These are phyloP conservation scores for Fragaria vesca DNA, from an alignment of 306 rosid species.

Conservation along the genomic window DNA sequence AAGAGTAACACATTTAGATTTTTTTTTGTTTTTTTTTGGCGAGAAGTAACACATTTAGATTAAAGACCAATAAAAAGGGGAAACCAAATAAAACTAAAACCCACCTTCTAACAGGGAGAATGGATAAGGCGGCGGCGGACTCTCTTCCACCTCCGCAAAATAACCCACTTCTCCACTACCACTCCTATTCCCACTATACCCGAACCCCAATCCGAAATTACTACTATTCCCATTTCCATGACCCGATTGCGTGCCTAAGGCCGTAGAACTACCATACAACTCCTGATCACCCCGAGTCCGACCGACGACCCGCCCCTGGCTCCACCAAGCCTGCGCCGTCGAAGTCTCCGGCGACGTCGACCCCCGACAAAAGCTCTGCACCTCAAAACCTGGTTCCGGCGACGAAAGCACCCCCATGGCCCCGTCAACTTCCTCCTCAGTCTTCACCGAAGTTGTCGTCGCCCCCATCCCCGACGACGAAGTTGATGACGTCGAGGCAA, in stretches of 20 bases:
- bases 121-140: conserved; percentile 78
- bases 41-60: background rate
- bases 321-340: conserved; percentile 33
- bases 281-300: conserved; percentile 18
- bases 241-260: conserved; percentile 25
- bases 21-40: background rate
- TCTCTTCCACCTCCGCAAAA: conserved; percentile 44
- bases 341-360: conserved; percentile 32
- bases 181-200: conserved; percentile 8
- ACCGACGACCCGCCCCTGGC: conserved; percentile 15
- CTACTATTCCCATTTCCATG: background rate
- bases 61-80: background rate
- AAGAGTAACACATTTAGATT: background rate
- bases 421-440: conserved; percentile 50
- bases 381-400: conserved; percentile 48
- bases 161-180: conserved; percentile 30
- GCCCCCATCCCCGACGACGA: conserved; percentile 38
- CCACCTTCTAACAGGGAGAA: conserved; percentile 80
- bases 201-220: conserved; percentile 3
- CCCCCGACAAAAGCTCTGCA: conserved; percentile 28
- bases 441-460: conserved; percentile 21
- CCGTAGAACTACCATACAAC: conserved; percentile 17
- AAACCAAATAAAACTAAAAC: conserved; percentile 37
- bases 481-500: conserved; percentile 39
- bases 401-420: conserved; percentile 31